These are phyloP conservation scores for Globisporangium paroecandrum DNA, from an alignment of 352 stramenopile species.

Conservation along the genomic window DNA sequence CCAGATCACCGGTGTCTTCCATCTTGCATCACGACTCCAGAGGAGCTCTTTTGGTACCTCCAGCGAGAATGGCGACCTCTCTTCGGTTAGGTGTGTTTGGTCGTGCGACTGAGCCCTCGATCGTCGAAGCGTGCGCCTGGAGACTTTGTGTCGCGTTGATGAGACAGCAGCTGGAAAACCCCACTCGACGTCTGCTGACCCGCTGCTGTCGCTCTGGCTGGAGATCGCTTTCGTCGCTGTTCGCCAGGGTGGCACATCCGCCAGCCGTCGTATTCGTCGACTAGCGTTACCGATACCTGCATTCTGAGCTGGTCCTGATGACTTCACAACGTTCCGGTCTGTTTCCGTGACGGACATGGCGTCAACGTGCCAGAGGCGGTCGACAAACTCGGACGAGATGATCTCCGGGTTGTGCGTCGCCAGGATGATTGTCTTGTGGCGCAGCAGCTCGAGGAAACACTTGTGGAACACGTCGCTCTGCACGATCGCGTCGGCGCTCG, in stretches of 20 bases:
- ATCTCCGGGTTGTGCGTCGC: slow-evolving; percentile 90
- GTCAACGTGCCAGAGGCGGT: slow-evolving; percentile 29
- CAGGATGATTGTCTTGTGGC: slow-evolving; percentile 66
- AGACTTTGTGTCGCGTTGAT: background rate
- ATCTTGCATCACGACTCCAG: slow-evolving; percentile 18
- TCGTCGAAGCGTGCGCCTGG: slow-evolving; percentile 11
- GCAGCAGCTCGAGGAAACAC: slow-evolving; percentile 34
- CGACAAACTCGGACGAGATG: slow-evolving; percentile 35
- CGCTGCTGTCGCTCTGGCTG: background rate
- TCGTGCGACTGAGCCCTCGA: background rate
- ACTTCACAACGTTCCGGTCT: slow-evolving; percentile 10
- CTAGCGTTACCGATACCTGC: background rate
- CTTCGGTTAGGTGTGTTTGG: background rate
- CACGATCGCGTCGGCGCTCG: slow-evolving; percentile 30
- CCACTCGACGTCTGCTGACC: background rate
- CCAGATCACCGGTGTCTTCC: slow-evolving; percentile 15
- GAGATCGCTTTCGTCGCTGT: background rate
- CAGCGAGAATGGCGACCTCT: slow-evolving; percentile 3
- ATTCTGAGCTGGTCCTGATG: too few relatives aligned
- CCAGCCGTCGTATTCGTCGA: slow-evolving; percentile 20
- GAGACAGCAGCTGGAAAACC: background rate
- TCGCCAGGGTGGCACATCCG: slow-evolving; percentile 35
- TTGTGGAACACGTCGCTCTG: slow-evolving; percentile 47
- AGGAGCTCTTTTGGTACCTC: slow-evolving; percentile 20
- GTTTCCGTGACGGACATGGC: slow-evolving; percentile 23